Evolutionary conservation across 257 asterid genomes (phyloP).

Genomic region (Solanum peruvianum): DNA sequence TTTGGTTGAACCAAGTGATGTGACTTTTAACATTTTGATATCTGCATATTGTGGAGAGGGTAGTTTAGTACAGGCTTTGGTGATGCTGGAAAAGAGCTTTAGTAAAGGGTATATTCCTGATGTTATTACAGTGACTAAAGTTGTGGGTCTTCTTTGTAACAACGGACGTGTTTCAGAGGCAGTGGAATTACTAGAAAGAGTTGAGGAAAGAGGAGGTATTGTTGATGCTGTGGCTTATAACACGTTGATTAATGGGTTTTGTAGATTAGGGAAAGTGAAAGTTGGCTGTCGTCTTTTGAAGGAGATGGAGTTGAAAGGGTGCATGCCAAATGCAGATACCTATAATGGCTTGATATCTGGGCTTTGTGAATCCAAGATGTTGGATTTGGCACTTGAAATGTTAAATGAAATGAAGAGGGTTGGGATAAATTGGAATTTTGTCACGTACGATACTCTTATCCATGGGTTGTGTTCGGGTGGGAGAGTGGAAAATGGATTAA

Average conservation of each 20-base stretch:
- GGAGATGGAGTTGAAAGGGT: conserved; percentile 87
- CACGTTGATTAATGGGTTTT: conserved; percentile 62
- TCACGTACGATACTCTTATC: conserved; percentile 49
- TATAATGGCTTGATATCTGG: conserved; percentile 62
- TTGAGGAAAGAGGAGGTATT: conserved; percentile 58
- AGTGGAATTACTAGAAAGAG: conserved; percentile 59
- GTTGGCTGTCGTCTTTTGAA: conserved; percentile 34
- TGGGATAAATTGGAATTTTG: conserved; percentile 41
- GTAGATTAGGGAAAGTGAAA: conserved; percentile 47
- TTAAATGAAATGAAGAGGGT: conserved; percentile 72
- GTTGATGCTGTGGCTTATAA: conserved; percentile 66
- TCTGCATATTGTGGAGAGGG: conserved; percentile 69
- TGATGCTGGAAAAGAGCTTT: conserved; percentile 72
- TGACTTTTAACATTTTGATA: conserved; percentile 62
- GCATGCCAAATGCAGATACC: conserved; percentile 60
- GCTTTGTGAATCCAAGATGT: conserved; percentile 43
- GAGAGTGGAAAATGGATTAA: conserved; percentile 42
- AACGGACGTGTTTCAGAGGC: conserved; percentile 55
- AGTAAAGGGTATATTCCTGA: conserved; percentile 55
- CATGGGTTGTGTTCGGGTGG: conserved; percentile 55
- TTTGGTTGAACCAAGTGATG: conserved; percentile 50
- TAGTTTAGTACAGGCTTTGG: conserved; percentile 59
- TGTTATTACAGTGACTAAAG: conserved; percentile 55
- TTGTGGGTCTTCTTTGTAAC: conserved; percentile 40
- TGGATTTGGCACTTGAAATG: conserved; percentile 66